A percentile compares a stretch with the other conserved stretches of the same genome.
Evolutionary conservation across 805 yeast genomes (phyloP).

Genomic region (Martiniozyma abietophila): DNA sequence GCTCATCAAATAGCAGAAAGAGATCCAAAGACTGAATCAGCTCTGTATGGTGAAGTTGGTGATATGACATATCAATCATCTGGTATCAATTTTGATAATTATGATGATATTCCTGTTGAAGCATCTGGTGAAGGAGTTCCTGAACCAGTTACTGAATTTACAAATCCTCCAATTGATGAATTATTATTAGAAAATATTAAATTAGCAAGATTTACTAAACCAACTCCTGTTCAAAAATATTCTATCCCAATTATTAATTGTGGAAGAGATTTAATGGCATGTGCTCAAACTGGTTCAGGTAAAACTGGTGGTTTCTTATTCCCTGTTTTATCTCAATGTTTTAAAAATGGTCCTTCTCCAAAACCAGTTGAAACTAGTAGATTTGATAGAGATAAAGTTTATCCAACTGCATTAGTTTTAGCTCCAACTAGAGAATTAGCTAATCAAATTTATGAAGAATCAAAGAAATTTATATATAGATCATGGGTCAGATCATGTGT

Average conservation of each 20-base stretch:
- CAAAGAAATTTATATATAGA: conserved; percentile 91
- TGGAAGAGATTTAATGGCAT: conserved; percentile 76
- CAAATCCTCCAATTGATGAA: conserved; percentile 84
- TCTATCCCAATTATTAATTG: conserved; percentile 68
- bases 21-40: conserved; percentile 62
- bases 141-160: conserved; percentile 81
- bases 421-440: conserved; percentile 99
- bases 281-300: conserved; percentile 99
- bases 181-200: conserved; percentile 80
- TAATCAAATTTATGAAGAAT: conserved; percentile 92
- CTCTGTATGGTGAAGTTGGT: conserved; percentile 73
- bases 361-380: conserved; percentile 33
- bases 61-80: conserved; percentile 77
- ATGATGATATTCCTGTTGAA: conserved; percentile 98
- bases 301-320: conserved; percentile 99
- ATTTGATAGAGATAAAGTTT: conserved; percentile 67
- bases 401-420: conserved; percentile 88
- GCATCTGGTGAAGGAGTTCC: conserved; percentile 94
- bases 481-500: conserved; percentile 97
- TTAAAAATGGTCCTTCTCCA: conserved; percentile 75
- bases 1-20: conserved; percentile 74
- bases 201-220: conserved; percentile 84
- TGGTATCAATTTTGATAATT: conserved; percentile 97
- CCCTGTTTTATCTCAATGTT: conserved; percentile 93
- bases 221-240: conserved; percentile 95